Base-by-base conservation (phyloP, 2,329 filamentous ascomycete genomes). In the Apiospora pterosperma region DNA sequence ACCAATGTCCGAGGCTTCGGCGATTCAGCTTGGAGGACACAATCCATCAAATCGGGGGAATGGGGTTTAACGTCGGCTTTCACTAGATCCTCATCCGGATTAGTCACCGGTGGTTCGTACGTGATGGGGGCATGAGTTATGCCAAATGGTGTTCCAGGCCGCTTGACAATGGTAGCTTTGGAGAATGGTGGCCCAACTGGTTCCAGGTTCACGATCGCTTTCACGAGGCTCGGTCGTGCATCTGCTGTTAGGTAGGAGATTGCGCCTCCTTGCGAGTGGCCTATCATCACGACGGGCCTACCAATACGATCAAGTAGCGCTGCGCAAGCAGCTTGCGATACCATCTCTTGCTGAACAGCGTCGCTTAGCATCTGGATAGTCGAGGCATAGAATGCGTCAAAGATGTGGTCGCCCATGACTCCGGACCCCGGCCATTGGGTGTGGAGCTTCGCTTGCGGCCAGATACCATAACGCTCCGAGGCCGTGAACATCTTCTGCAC, bases 41-140 rank as follows among this genome's bases (percentile, higher is more conserved):
- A 77, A 34, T 71, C 68, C 11, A 69, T 68, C 31, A 70, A 63
- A 23, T 70, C 66, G 4, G 69, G 62, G 7, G 65, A 68, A 19
- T 64, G 67, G 23, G 73, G 67, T 58, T 72, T 48, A 62, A 75
- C 61, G 25, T 69, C 36, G 66, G 76, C 61, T 64, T 74, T 75
- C 36, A 73, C 66, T 44, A 82, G 69, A 6, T 81, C 78, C 10
- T 59, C 61, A 3, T 68, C 61, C 1, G 78, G 74, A 65, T 82
- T 71, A 0, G 66, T 66, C 11, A 83, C 77, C 0, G 77, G 70
- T 12, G 83, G 84, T 1, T 73, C 73, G 68, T 84, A 87, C 0
- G 77, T 79, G 19, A 87, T 65, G 0, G 82, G 79, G n/a, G 82
- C 77, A 55, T 82, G 77, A 6, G 82, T 79, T 6, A 86, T 67